Base-by-base conservation (phyloP, 2,329 filamentous ascomycete species). In the Westerdykella aurantiaca region DNA sequence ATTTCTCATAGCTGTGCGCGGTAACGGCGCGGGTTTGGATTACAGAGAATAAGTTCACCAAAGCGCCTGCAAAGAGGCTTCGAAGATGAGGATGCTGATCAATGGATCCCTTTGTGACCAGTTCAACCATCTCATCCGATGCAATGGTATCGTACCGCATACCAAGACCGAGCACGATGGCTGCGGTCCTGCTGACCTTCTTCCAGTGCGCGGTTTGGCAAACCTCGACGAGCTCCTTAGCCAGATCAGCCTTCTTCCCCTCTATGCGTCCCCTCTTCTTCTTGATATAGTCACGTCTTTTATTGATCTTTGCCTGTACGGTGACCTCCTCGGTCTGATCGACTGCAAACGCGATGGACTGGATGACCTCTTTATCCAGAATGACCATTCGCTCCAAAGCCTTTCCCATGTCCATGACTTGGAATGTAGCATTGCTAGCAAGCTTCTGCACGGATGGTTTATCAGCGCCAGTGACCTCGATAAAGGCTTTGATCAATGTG, bases 381-480 rank as follows among this genome's bases (percentile, higher is more conserved):
- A 97, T 80, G 31, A 95, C 84, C 79, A 93, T 86, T 35, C 86
- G 78, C 64, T 96, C 90, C 56, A 91, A 79, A 0, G 88, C 80
- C 57, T 91, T 90, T 17, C 90, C 91, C 69, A 95, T 96, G 40
- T 97, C 91, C 60, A 95, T 82, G 34, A 98, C 77, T 13, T 88
- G 83, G 61, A 90, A 95, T 1, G 94, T 77, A 0, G 86, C 88
- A 31, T 83, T 85, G 0, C 83, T 80, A 12, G 88, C 88, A 13
- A 98, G 78, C 55, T 86, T 89, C 66, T 98, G 93, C 34, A 98
- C 91, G 1, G 91, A 96, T 4, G 88, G 82, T 64, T 95, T 95
- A 68, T 98, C 93, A 13, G 94, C 89, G 31, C 83, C 83, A 14
- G 86, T 90, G 2, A 93, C 88, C 57, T 86, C 81, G 51, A 98